Evolutionary conservation across 2,329 filamentous ascomycete genomes (phyloP).

Genomic region (Pseudogymnoascus sp.): DNA sequence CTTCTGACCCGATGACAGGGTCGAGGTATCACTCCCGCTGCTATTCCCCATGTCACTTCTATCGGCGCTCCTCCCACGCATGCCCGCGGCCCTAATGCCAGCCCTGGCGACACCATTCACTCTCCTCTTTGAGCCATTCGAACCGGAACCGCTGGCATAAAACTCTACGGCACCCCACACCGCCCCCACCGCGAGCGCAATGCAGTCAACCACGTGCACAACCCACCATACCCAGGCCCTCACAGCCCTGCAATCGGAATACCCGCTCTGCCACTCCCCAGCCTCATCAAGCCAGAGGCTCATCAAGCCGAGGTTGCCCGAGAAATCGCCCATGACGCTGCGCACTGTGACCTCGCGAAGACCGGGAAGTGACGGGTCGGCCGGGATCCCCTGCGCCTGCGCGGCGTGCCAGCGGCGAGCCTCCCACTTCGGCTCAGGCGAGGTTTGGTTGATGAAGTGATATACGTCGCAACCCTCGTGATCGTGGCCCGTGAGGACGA

Average conservation of each 20-base stretch:
- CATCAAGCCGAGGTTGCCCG: slow-evolving; percentile 82
- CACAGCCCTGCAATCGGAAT: slow-evolving; percentile 68
- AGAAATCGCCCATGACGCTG: slow-evolving; percentile 97
- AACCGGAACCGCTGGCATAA: not conserved
- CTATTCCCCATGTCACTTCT: not conserved
- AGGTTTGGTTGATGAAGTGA: slow-evolving; percentile 67
- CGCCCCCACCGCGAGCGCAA: not conserved
- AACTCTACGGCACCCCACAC: not conserved
- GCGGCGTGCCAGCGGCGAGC: slow-evolving; percentile 39
- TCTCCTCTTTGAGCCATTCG: not conserved
- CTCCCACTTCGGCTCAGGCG: slow-evolving; percentile 1
- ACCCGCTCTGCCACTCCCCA: slow-evolving; percentile 70
- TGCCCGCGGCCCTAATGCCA: not conserved
- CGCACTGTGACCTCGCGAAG: slow-evolving; percentile 86
- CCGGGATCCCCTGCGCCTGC: slow-evolving; percentile 32
- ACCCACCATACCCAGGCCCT: slow-evolving; percentile 93
- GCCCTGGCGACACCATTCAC: not conserved
- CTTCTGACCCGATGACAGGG: not conserved
- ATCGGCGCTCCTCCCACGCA: not conserved
- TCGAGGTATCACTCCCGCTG: not conserved
- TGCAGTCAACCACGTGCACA: slow-evolving; percentile 65
- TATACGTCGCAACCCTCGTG: slow-evolving; percentile 88
- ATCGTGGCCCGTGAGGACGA: slow-evolving; percentile 89
- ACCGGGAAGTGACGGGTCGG: slow-evolving; percentile 43
- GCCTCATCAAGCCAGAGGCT: slow-evolving; percentile 47